Base-by-base conservation (phyloP, 2,329 filamentous ascomycete species). In the Cladorrhinum sp. region DNA sequence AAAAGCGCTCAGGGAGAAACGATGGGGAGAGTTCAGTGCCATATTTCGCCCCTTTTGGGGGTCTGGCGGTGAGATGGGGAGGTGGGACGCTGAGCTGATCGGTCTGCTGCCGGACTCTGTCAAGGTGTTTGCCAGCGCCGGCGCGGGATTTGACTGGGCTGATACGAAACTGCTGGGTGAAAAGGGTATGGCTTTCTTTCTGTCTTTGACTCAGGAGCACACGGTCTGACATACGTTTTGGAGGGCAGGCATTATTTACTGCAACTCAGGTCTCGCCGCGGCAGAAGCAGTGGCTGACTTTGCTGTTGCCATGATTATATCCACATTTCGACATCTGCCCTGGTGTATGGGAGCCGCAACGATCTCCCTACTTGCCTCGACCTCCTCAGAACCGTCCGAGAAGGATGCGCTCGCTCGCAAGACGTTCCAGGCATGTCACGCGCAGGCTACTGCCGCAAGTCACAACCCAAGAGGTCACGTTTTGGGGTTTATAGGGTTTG, bases 211-310 rank as follows among this genome's bases (percentile, higher is more conserved):
- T 23, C 29, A 29, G 50, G 20, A 2, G 3, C 23, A 23, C 2
- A 18, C 27, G 25, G 5, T 23, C 50, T 41, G 9, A 49, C 57
- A 59, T n/a, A 61, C 23, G 55, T 3, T 59, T 16, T 7, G 24
- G 2, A 2, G 16, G 7, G 38, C 54, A 82, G 82, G 85, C 38
- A 83, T 90, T 63, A 74, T 88, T 55, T 92, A 91, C 75, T 91
- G 88, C 78, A 91, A 92, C 74, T 82, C 85, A 2, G 88, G 87
- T 1, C 80, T 85, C 1, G 87, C 88, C 0, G 87, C 87, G 36
- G 86, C 86, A 6, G 89, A 92, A 68, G 85, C 88, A 3, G 88
- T 91, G 1, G 88, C 88, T 55, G 89, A 92, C 72, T 85, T 89
- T 63, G 85, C 87, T 18, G 78, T 90, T 45, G 86, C 85, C 68